These are phyloP conservation scores for Discostella stelligeroides DNA, from an alignment of 108 stramenopile species.

Conservation along the genomic window DNA sequence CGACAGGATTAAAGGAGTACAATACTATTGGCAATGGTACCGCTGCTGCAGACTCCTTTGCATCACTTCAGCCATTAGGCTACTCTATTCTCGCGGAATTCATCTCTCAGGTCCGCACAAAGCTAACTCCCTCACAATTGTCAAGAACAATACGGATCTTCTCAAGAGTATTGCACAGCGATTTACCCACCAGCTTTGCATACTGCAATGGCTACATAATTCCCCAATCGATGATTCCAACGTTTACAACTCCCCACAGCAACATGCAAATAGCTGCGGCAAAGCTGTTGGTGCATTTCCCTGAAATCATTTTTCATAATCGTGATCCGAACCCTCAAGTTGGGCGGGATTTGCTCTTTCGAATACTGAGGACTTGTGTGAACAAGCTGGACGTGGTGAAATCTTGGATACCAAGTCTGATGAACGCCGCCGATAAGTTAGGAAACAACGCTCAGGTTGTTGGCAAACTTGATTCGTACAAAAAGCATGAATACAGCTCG, in stretches of 20 bases:
- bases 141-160: slow-evolving; percentile 86
- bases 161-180: slow-evolving; percentile 74
- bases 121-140: slow-evolving; percentile 82
- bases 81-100: slow-evolving; percentile 92
- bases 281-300: slow-evolving; percentile 83
- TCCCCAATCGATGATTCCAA: background rate
- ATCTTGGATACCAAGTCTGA: slow-evolving; percentile 32
- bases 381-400: slow-evolving; percentile 84
- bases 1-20: background rate
- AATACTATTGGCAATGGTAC: background rate
- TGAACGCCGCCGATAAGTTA: slow-evolving; percentile 21
- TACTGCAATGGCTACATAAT: background rate
- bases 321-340: slow-evolving; percentile 74
- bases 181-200: background rate
- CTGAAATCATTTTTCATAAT: slow-evolving; percentile 88
- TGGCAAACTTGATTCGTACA: background rate
- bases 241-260: slow-evolving; percentile 23
- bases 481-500: background rate
- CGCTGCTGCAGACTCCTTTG: slow-evolving; percentile 24
- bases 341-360: slow-evolving; percentile 81
- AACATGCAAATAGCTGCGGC: slow-evolving; percentile 88
- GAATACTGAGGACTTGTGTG: slow-evolving; percentile 80
- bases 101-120: slow-evolving; percentile 78
- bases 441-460: slow-evolving; percentile 3
- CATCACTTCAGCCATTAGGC: slow-evolving; percentile 80